These are phyloP conservation scores for Rhizopus delemar DNA, from an alignment of 371 early-diverging fungal species.

Conservation along the genomic window DNA sequence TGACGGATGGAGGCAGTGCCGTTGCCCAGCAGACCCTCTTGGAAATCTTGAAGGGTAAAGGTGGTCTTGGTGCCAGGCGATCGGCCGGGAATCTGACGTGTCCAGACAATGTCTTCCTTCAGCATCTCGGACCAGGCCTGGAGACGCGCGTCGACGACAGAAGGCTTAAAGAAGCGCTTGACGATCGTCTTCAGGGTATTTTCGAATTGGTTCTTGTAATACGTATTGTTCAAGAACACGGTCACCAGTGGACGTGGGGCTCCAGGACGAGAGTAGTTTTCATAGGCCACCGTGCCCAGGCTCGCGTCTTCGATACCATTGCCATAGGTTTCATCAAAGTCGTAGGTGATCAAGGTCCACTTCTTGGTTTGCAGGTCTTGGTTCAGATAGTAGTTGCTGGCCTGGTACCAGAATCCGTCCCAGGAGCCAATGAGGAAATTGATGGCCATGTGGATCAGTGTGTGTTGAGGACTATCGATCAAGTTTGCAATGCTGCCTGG, in stretches of 20 bases:
- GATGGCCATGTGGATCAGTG: conserved; percentile 49
- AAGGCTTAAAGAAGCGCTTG: conserved; percentile 57
- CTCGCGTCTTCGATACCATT: conserved; percentile 35
- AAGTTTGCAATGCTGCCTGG: conserved; percentile 38
- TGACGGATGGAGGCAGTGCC: conserved; percentile 29
- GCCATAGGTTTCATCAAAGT: conserved; percentile 60
- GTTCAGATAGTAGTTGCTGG: conserved; percentile 56
- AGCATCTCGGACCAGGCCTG: conserved; percentile 55
- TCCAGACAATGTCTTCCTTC: conserved; percentile 56
- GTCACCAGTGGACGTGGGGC: conserved; percentile 38
- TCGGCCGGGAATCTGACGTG: conserved; percentile 34
- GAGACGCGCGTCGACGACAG: conserved; percentile 48
- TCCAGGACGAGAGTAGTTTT: conserved; percentile 40
- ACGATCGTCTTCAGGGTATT: conserved; percentile 51
- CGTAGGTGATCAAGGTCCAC: conserved; percentile 57
- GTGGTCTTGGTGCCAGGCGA: conserved; percentile 46
- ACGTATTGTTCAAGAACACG: conserved; percentile 43
- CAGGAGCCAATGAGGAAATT: conserved; percentile 53
- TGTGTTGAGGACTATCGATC: conserved; percentile 38
- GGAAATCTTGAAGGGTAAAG: conserved; percentile 46
- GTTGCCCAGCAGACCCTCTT: conserved; percentile 39
- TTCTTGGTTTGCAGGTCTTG: conserved; percentile 45
- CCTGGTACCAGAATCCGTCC: conserved; percentile 56
- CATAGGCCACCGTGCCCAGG: conserved; percentile 42
- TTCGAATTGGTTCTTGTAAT: conserved; percentile 50